Percentiles rank a stretch among this genome's conserved stretches.
phyloP scores from a whole-genome alignment of 2,329 filamentous ascomycete species.

The Trichoderma harzianum region DNA sequence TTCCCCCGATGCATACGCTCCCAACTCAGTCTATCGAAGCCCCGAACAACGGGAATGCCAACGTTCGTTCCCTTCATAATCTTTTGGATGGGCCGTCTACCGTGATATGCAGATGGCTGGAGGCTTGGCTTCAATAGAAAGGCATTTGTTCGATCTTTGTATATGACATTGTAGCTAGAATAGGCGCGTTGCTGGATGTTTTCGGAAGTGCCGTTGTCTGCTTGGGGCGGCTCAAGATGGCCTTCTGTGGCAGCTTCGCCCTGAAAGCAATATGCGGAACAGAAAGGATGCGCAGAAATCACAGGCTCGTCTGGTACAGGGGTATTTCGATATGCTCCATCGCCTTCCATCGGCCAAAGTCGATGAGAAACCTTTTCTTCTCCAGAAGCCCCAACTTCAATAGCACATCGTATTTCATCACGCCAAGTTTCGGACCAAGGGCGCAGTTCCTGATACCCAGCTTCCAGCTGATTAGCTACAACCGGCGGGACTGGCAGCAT shows the following conservation, averaged over 20 bases:
- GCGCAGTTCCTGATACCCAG: conserved; percentile 80
- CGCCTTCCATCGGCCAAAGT: conserved; percentile 66
- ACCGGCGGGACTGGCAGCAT: conserved; percentile 84
- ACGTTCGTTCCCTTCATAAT: conserved; percentile 81
- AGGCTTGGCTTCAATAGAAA: conserved; percentile 84
- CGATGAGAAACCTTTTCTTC: conserved; percentile 87
- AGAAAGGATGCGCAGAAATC: conserved; percentile 55
- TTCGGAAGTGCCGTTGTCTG: conserved; percentile 35
- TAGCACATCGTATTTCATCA: conserved; percentile 84
- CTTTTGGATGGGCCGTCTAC: conserved; percentile 74
- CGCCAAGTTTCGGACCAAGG: conserved; percentile 91
- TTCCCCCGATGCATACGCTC: conserved; percentile 61
- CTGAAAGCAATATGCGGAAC: conserved; percentile 56
- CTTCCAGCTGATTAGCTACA: conserved; percentile 87
- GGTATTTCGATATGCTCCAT: conserved; percentile 22
- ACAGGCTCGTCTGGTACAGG: conserved; percentile 32
- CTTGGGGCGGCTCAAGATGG: conserved; percentile 35
- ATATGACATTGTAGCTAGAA: conserved; percentile 77
- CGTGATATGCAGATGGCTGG: conserved; percentile 80
- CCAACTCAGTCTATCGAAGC: conserved; percentile 79
- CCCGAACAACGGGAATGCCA: conserved; percentile 82
- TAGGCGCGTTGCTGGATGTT: conserved; percentile 56
- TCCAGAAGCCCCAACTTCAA: conserved; percentile 83
- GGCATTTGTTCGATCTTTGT: conserved; percentile 71
- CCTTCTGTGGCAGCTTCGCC: conserved; percentile 59